phyloP scores from a whole-genome alignment of 164 flowering plant genomes.

The Akebia trifoliata region DNA sequence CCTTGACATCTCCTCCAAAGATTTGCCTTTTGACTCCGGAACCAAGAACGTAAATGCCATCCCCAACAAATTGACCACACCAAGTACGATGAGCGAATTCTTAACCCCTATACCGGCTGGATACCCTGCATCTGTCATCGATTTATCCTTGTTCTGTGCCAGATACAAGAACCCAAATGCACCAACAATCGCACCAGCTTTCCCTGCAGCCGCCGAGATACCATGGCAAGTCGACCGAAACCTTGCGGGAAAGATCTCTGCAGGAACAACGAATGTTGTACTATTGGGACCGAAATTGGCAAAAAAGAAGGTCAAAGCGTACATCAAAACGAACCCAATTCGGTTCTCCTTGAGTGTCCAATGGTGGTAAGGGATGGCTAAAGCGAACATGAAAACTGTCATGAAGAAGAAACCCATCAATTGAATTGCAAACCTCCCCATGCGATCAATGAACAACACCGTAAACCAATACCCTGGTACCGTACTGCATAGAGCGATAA shows the following conservation, averaged over 20 bases:
- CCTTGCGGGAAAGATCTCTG: conserved; percentile 18
- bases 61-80: conserved; percentile 15
- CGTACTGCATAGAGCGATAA: conserved; percentile 19
- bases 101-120: conserved; percentile 19
- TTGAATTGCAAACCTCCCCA: conserved; percentile 17
- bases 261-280: conserved; percentile 18
- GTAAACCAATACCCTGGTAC: conserved; percentile 25
- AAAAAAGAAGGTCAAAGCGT: conserved; percentile 16
- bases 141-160: conserved; percentile 11
- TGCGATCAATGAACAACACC: conserved; percentile 14
- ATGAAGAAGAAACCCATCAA: conserved; percentile 21
- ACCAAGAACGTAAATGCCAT: conserved; percentile 14
- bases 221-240: conserved; percentile 18
- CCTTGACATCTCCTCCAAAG: conserved; percentile 20
- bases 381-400: conserved; percentile 22
- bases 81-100: conserved; percentile 13
- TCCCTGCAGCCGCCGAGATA: conserved; percentile 17
- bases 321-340: conserved; percentile 19
- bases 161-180: conserved; percentile 18
- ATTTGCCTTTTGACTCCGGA: conserved; percentile 21
- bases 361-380: conserved; percentile 19
- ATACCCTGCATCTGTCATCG: conserved; percentile 16
- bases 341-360: conserved; percentile 15
- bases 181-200: conserved; percentile 16
- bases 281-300: conserved; percentile 16